phyloP scores from a whole-genome alignment of 495 filamentous ascomycete genomes.

The Lophiostoma macrostomum region DNA sequence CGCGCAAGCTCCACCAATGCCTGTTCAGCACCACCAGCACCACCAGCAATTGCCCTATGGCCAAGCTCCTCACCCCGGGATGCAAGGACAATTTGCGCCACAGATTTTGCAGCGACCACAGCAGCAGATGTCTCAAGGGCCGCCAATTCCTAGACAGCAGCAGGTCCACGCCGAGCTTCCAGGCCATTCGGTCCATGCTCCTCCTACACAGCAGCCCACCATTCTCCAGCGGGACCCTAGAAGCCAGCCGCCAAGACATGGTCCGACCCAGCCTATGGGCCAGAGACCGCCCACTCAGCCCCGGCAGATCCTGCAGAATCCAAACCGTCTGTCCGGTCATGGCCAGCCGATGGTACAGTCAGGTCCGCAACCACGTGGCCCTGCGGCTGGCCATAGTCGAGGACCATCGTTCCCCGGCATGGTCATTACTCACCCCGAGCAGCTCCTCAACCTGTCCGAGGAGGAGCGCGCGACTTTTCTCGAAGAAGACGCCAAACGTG shows the following conservation, averaged over 20 bases:
- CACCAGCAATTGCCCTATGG: constrained; percentile 15
- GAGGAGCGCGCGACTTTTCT: constrained; percentile 74
- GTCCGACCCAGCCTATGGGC: constrained; percentile 40
- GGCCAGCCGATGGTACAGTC: constrained; percentile 35
- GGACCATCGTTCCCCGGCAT: constrained; percentile 45
- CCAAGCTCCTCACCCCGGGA: constrained; percentile 12
- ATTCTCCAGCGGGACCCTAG: constrained; percentile 44
- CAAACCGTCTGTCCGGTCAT: constrained; percentile 43
- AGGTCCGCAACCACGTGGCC: constrained; percentile 33
- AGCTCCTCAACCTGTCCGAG: constrained; percentile 73
- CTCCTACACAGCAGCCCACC: constrained; percentile 44
- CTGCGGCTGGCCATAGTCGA: constrained; percentile 33
- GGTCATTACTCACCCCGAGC: constrained; percentile 65
- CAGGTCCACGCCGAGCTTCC: constrained; percentile 32
- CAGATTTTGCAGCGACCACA: constrained; percentile 43
- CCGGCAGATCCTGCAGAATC: constrained; percentile 51
- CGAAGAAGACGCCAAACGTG: constrained; percentile 86
- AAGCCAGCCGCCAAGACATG: constrained; percentile 28
- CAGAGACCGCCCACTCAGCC: constrained; percentile 44
- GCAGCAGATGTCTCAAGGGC: constrained; percentile 26
- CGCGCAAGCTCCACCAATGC: constrained; percentile 8
- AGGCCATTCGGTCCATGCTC: constrained; percentile 42
- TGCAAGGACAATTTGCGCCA: constrained; percentile 18
- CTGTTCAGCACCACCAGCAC: constrained; percentile 7
- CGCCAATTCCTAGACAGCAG: constrained; percentile 12